Evolutionary conservation across 805 yeast genomes (phyloP).

Genomic region (Metschnikowia kofuensis): DNA sequence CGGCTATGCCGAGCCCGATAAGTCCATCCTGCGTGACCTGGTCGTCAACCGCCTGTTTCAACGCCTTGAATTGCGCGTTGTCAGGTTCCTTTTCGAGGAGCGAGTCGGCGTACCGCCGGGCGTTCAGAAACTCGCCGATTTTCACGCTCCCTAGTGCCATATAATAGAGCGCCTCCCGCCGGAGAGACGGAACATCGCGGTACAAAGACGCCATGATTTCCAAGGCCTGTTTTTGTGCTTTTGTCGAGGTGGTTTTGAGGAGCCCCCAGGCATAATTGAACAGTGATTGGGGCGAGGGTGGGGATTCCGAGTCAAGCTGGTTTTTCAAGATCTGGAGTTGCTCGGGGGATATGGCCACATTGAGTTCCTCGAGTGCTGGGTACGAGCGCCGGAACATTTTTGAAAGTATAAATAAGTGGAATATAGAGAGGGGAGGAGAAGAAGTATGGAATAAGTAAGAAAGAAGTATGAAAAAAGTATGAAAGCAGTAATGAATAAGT

Average conservation of each 20-base stretch:
- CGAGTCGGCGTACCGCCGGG: constrained; percentile 81
- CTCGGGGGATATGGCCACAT: constrained; percentile 61
- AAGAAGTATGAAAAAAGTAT: too few relatives aligned
- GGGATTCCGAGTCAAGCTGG: constrained; percentile 79
- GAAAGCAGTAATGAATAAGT: too few relatives aligned
- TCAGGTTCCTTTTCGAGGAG: constrained; percentile 79
- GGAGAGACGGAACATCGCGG: constrained; percentile 73
- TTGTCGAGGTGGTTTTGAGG: constrained; percentile 61
- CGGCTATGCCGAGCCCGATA: constrained; percentile 81
- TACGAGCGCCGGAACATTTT: constrained; percentile 17
- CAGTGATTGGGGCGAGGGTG: constrained; percentile 78
- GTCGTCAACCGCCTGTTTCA: constrained; percentile 77
- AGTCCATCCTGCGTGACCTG: constrained; percentile 84
- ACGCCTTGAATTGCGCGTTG: constrained; percentile 68
- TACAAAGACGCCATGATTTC: constrained; percentile 67
- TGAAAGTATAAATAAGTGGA: background rate
- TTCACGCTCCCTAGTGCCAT: constrained; percentile 84
- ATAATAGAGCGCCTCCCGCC: constrained; percentile 88
- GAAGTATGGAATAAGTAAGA: background rate
- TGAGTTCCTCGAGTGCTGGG: constrained; percentile 41
- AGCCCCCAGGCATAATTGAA: constrained; percentile 98
- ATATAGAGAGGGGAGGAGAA: background rate
- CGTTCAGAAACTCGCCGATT: constrained; percentile 80
- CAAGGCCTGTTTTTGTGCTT: constrained; percentile 77
- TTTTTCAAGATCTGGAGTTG: constrained; percentile 73